Base-by-base conservation (phyloP, 176 grass and related monocot genomes). In the Elymus sibiricus region DNA sequence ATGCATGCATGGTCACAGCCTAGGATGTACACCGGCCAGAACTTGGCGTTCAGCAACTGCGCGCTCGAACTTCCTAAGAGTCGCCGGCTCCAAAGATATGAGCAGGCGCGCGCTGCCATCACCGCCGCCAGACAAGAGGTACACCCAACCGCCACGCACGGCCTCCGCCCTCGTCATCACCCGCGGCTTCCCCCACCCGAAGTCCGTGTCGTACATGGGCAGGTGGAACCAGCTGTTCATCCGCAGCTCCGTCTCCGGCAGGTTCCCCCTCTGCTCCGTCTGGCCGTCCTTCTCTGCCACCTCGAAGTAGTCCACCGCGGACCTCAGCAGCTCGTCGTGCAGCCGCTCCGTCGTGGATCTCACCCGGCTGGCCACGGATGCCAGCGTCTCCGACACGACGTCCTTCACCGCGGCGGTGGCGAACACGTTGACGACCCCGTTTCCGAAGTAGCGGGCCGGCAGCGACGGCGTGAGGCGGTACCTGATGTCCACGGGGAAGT, bases 321-420 rank as follows among this genome's bases (percentile, higher is more conserved):
- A 90, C 35, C 79, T 24, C 70, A 69, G 84, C 43, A 83, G 21
- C 79, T 87, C 80, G 19, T 91, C 74, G 3, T 76, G 63, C 40
- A 87, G 19, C 35, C 60, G 26, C 3, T 64, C 31, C 7, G 83
- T 13, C 0, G 73, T 64, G 31, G 32, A 46, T 3, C 25, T 51
- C 31, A 90, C 70, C 38, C 43, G 81, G 47, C 42, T 46, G 0
- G 77, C 68, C 0, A 71, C 43, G 4, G 55, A 86, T 4, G 15
- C 77, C 70, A 90, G 12, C 0, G 29, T 73, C 44, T 73, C 60
- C 25, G 76, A 13, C 8, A 63, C 22, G 0, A 89, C 14, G 0
- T 89, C 76, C 22, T 24, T 14, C 2, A 29, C 82, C 19, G 37
- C 64, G 2, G 32, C n/a, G 7, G 61, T 11, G 35, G 59, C 79